phyloP scores from a whole-genome alignment of 768 basidiomycete species.

The Lactifluus pinguis region DNA sequence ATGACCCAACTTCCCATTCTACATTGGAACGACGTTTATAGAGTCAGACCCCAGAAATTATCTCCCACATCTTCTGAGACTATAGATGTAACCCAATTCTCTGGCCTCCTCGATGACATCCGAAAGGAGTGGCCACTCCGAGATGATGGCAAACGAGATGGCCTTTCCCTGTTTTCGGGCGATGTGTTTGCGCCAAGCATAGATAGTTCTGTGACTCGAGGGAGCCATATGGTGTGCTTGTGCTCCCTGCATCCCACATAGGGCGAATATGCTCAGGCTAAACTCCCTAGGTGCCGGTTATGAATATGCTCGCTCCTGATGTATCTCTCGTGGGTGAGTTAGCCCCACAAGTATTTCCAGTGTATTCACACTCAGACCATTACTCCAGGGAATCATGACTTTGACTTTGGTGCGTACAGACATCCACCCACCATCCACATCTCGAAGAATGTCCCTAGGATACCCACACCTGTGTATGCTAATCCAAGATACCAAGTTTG shows the following conservation, averaged over 20 bases:
- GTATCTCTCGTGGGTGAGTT: slow-evolving; percentile 67
- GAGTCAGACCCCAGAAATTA: slow-evolving; percentile 67
- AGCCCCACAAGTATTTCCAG: not conserved
- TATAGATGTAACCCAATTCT: slow-evolving; percentile 85
- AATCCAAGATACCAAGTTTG: slow-evolving; percentile 65
- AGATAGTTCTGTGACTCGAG: slow-evolving; percentile 81
- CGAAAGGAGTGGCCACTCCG: slow-evolving; percentile 46
- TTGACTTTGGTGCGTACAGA: slow-evolving; percentile 61
- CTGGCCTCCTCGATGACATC: slow-evolving; percentile 55
- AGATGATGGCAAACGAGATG: slow-evolving; percentile 49
- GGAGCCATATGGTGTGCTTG: slow-evolving; percentile 74
- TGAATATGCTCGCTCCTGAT: slow-evolving; percentile 75
- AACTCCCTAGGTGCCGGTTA: slow-evolving; percentile 62
- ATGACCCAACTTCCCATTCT: slow-evolving; percentile 39
- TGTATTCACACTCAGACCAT: not conserved
- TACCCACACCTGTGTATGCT: slow-evolving; percentile 60
- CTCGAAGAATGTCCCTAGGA: slow-evolving; percentile 28
- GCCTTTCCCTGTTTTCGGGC: slow-evolving; percentile 79
- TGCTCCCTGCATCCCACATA: not conserved
- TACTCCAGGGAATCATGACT: slow-evolving; percentile 77
- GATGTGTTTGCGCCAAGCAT: slow-evolving; percentile 84
- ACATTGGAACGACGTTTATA: slow-evolving; percentile 82
- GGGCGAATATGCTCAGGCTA: not conserved
- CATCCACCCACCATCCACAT: not conserved
- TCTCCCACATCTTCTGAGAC: slow-evolving; percentile 42